A percentile compares a stretch with the other conserved stretches of the same genome.
Conservation (phyloP, 1,284 basidiomycete genomes). For the Leccinum subatratum region DNA sequence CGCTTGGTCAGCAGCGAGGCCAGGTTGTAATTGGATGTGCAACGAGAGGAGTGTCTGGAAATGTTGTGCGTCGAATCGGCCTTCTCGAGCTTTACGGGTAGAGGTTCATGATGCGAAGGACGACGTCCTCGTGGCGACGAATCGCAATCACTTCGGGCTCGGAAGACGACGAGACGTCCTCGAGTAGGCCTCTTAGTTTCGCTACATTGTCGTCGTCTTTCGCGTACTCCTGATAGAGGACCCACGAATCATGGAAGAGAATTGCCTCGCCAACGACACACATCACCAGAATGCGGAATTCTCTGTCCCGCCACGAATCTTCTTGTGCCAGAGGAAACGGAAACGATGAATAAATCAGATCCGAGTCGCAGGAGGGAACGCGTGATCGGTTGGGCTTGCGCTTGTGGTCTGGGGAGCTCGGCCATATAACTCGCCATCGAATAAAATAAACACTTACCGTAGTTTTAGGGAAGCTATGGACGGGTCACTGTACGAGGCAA, state of each 20-base stretch:
- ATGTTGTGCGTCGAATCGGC: slow-evolving; percentile 89
- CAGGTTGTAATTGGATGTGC: slow-evolving; percentile 83
- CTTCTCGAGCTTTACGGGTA: slow-evolving; percentile 83
- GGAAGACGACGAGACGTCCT: slow-evolving; percentile 75
- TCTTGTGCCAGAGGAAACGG: slow-evolving; percentile 97
- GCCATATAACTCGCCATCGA: neutral
- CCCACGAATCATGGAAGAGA: neutral
- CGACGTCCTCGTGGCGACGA: slow-evolving; percentile 80
- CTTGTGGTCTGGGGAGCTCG: slow-evolving; percentile 61
- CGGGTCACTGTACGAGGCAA: slow-evolving; percentile 86
- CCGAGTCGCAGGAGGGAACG: slow-evolving; percentile 68
- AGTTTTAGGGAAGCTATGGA: slow-evolving; percentile 97
- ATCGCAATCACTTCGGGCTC: slow-evolving; percentile 96
- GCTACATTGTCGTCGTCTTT: too few species aligned
- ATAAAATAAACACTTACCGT: slow-evolving; percentile 51
- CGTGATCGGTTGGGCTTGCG: slow-evolving; percentile 75
- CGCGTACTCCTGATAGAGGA: too few species aligned
- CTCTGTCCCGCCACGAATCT: slow-evolving; percentile 69
- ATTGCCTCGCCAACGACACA: neutral
- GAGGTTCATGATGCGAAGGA: slow-evolving; percentile 62
- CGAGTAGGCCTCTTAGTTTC: slow-evolving; percentile 35
- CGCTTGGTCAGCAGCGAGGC: slow-evolving; percentile 87
- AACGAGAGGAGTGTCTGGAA: slow-evolving; percentile 99
- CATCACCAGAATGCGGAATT: neutral
- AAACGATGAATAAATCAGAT: slow-evolving; percentile 86